phyloP scores from a whole-genome alignment of 371 early-diverging fungal species.

The Apophysomyces sp. region DNA sequence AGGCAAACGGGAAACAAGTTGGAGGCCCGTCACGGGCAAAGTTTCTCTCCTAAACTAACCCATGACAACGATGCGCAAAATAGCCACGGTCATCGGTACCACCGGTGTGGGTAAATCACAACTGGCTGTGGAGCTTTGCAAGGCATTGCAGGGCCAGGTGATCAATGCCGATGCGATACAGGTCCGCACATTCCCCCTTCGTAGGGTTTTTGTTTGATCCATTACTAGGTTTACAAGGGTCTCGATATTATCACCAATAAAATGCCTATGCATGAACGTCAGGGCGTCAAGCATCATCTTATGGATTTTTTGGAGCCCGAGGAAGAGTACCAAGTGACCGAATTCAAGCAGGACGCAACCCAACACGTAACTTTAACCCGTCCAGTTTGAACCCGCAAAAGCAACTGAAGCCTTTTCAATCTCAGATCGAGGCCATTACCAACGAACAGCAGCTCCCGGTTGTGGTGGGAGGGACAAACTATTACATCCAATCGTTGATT shows the following conservation, averaged over 20 bases:
- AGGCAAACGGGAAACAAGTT: too few species aligned
- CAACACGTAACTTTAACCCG: slow-evolving; percentile 44
- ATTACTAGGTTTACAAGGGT: slow-evolving; percentile 79
- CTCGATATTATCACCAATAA: slow-evolving; percentile 94
- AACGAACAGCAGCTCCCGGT: slow-evolving; percentile 72
- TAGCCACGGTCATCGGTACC: slow-evolving; percentile 73
- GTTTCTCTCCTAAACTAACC: neutral
- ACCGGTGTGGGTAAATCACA: slow-evolving; percentile 96
- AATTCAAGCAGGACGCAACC: slow-evolving; percentile 80
- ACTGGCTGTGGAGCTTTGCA: slow-evolving; percentile 84
- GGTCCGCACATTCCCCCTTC: slow-evolving; percentile 37
- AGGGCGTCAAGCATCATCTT: slow-evolving; percentile 81
- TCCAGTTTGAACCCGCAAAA: neutral
- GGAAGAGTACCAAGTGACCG: slow-evolving; percentile 83
- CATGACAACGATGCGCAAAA: slow-evolving; percentile 27
- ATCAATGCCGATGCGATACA: slow-evolving; percentile 97
- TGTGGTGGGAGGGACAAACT: slow-evolving; percentile 95
- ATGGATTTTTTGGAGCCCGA: slow-evolving; percentile 77
- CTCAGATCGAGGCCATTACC: slow-evolving; percentile 76
- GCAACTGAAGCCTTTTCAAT: neutral
- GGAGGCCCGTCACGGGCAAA: neutral
- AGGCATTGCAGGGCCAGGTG: slow-evolving; percentile 83
- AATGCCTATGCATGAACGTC: slow-evolving; percentile 72
- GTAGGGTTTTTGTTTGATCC: neutral
- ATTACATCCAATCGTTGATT: slow-evolving; percentile 89